Conservation (phyloP, 371 early-diverging fungal species). For the Cladochytrium tenue region DNA sequence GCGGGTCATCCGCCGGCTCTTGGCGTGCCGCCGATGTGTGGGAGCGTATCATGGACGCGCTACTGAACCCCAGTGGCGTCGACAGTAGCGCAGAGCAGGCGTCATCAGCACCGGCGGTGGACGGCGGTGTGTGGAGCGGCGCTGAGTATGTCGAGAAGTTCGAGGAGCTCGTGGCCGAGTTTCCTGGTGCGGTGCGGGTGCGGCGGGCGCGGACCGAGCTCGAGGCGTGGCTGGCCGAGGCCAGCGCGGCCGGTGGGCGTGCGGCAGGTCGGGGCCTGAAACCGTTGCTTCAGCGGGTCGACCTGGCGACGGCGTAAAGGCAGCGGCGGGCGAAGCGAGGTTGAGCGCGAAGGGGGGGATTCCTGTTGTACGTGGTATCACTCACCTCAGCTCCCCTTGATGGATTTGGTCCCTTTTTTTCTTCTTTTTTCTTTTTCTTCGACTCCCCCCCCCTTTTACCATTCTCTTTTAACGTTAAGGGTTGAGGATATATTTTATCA, state of each 20-base stretch:
- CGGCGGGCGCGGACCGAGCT: constrained; percentile 16
- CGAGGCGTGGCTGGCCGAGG: constrained; percentile 31
- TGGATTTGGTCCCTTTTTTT: neutral
- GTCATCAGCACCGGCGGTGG: no score
- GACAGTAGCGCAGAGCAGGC: neutral
- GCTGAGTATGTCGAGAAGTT: constrained; percentile 10
- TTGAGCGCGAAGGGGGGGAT: no score
- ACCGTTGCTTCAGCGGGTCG: constrained; percentile 14
- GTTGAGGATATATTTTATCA: no score
- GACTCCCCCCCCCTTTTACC: no score
- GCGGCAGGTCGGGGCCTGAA: constrained; percentile 20
- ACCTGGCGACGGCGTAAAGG: constrained; percentile 13
- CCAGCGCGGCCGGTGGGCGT: constrained; percentile 18
- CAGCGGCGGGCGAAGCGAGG: no score
- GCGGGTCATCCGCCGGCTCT: neutral
- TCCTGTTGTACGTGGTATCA: neutral
- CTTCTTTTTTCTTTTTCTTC: neutral
- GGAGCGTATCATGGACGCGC: constrained; percentile 38
- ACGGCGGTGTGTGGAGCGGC: no score
- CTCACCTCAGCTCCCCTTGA: neutral
- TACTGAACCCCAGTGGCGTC: constrained; percentile 24
- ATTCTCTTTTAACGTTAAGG: no score
- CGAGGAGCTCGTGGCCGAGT: constrained; percentile 18
- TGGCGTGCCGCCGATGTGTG: constrained; percentile 40
- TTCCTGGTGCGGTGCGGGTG: constrained; percentile 20